phyloP scores from a whole-genome alignment of 192 early-diverging fungal species.

The Coemansia sp. region DNA sequence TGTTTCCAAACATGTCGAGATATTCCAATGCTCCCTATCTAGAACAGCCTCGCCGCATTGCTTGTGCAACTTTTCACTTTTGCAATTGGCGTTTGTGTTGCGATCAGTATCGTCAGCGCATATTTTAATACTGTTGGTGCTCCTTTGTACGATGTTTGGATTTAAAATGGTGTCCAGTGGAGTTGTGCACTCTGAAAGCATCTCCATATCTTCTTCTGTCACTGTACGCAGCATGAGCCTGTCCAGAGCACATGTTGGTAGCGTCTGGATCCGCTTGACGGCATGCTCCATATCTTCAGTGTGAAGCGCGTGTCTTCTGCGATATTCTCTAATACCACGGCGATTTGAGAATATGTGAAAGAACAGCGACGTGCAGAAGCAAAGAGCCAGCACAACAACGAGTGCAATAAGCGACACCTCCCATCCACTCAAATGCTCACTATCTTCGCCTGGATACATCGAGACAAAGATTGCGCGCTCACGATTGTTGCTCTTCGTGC shows the following conservation, averaged over 20 bases:
- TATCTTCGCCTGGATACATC: slow-evolving; percentile 33
- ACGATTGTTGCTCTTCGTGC: slow-evolving; percentile 10
- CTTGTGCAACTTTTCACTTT: background rate
- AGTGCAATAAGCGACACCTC: slow-evolving; percentile 49
- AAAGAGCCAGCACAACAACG: slow-evolving; percentile 44
- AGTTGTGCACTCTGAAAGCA: slow-evolving; percentile 37
- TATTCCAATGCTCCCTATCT: background rate
- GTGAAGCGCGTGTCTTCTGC: background rate
- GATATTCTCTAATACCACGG: slow-evolving; percentile 8
- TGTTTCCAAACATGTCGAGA: background rate
- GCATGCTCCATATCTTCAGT: background rate
- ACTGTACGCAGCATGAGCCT: slow-evolving; percentile 45
- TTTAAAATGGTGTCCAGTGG: slow-evolving; percentile 45
- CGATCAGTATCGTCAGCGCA: background rate
- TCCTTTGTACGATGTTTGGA: slow-evolving; percentile 16
- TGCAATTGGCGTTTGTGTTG: background rate
- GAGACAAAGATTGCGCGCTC: slow-evolving; percentile 51
- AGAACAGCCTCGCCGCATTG: background rate
- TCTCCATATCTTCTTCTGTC: slow-evolving; percentile 28
- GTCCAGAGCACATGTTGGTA: slow-evolving; percentile 49
- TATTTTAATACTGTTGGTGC: slow-evolving; percentile 1
- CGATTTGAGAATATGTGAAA: slow-evolving; percentile 41
- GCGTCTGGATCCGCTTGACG: slow-evolving; percentile 37
- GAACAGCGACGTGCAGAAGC: slow-evolving; percentile 44
- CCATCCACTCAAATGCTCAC: slow-evolving; percentile 43